Evolutionary conservation across 2,329 filamentous ascomycete species (phyloP), one percentile per base, ranked within the genome.

Genomic region (Fusarium tupiense): DNA sequence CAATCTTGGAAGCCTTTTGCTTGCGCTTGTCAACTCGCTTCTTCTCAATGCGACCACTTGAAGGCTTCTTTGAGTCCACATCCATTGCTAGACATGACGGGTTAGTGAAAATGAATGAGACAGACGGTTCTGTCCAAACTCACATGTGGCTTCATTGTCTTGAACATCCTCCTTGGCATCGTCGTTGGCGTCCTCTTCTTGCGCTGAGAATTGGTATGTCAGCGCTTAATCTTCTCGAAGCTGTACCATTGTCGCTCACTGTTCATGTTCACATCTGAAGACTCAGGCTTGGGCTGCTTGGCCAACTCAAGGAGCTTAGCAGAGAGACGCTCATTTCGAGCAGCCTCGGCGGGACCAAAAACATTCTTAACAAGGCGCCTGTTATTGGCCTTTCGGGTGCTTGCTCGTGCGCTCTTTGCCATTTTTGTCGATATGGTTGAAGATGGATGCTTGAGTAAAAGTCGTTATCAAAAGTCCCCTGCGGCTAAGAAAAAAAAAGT

Each of bases 401-500:
- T 97, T 75, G 95, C 90, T 82, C 96, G 89, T 70, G 93, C 87
- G 81, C 94, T 93, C 83, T 97, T 98, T 31, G 95, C 96, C 96
- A 98, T 98, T 77, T 64, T 64, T 88, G 81, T 61, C 49, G 60
- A 63, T 31, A 61, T 71, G 59, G 50, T 61, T 69, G 70, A 60
- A 62, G 49, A 62, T 59, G 59, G 49, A 56, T 50, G 44, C 20
- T 67, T 57, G 59, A 47, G 56, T 59, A 47, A 69, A 69, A 61
- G 69, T 64, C 49, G 59, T 71, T 75, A 73, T 77, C 52, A 56
- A 66, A 41, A 41, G 58, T 69, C 26, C 26, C 58, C 62, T 63
- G 56, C 61, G 35, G 62, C 67, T 74, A 69, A 73, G 78, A 80
- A 78, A 76, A 64, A 80, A 80, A 80, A 79, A 70, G 61, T 71